Base-by-base conservation (phyloP, 2,329 filamentous ascomycete genomes). In the Aspergillus jensenii region DNA sequence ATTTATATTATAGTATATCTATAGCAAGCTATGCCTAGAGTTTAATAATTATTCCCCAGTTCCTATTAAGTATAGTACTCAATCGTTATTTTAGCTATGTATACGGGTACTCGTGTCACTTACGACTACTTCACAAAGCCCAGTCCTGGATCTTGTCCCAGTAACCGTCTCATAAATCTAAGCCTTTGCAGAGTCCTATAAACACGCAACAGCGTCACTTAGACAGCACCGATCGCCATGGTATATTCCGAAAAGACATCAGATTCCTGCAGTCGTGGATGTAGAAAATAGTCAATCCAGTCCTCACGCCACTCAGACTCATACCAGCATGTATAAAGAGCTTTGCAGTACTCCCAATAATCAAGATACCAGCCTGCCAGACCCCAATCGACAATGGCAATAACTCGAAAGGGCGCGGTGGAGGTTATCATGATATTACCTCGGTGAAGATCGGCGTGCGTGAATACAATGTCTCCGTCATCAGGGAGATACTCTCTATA, bases 261-360 rank as follows among this genome's bases (percentile, higher is more conserved):
- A 19, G 5, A 58, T 6, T 44, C 55, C 0, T 62, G 47, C 33
- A 21, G 11, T 15, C 39, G 39, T 4, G 62, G 62, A 3, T 58
- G 21, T 9, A 61, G 7, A 43, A 61, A 56, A 3, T 47, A 39
- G 15, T 60, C 58, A 25, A 64, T 59, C 6, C 19, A 61, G 1
- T 56, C 56, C 9, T 4, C 44, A 14, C 59, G 62, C 62, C 57
- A 63, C 33, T 62, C 57, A 49, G 53, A 52, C 31, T 58, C 48
- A 33, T 62, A 62, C 45, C 35, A 55, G 27, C 53, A 59, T 23
- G 69, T 71, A 54, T 68, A 73, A 4, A 61, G 48, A 4, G 69
- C 62, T 48, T 72, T 74, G 45, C 67, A 73, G 45, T 69, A 73
- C 45, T 72, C 70, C 71, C 67, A 73, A 25, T 72, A 74, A 21